Conservation (phyloP, 495 filamentous ascomycete species). For the Lepidopterella palustris region DNA sequence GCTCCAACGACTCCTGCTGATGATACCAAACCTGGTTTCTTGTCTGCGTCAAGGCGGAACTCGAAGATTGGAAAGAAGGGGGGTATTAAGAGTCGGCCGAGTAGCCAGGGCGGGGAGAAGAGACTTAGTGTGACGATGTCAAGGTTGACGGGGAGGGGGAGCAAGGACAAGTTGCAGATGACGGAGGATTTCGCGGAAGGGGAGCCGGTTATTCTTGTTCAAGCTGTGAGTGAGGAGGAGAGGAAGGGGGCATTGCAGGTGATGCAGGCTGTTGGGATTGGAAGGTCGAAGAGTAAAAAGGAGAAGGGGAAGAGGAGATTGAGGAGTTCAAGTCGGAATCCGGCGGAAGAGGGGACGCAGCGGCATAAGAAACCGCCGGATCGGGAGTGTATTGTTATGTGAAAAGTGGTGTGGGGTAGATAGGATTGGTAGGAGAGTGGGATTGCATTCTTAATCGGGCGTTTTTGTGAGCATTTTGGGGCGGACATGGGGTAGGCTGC, state of each 20-base stretch:
- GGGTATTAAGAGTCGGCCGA: constrained; percentile 56
- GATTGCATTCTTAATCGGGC: neutral
- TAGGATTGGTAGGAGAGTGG: neutral
- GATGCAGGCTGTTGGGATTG: constrained; percentile 16
- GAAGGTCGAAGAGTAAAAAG: constrained; percentile 39
- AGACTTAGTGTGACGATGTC: constrained; percentile 61
- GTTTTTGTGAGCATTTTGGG: neutral
- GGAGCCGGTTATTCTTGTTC: constrained; percentile 11
- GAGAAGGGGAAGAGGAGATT: constrained; percentile 43
- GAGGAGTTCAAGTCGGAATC: constrained; percentile 37
- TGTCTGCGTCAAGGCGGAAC: constrained; percentile 50
- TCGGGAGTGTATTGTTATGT: constrained; percentile 64
- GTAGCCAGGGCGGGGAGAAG: constrained; percentile 60
- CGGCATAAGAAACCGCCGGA: constrained; percentile 43
- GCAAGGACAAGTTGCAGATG: constrained; percentile 26
- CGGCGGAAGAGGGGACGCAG: constrained; percentile 35
- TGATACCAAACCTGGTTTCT: constrained; percentile 43
- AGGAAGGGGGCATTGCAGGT: neutral
- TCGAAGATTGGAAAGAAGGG: constrained; percentile 50
- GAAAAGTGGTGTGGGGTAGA: constrained; percentile 8
- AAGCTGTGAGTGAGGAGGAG: constrained; percentile 14
- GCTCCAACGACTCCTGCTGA: constrained; percentile 46
- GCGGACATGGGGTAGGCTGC: no score
- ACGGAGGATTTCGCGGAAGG: neutral
- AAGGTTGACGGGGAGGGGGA: constrained; percentile 48